Evolutionary conservation across 2,329 filamentous ascomycete species (phyloP).

Genomic region (Helminthosporium solani): DNA sequence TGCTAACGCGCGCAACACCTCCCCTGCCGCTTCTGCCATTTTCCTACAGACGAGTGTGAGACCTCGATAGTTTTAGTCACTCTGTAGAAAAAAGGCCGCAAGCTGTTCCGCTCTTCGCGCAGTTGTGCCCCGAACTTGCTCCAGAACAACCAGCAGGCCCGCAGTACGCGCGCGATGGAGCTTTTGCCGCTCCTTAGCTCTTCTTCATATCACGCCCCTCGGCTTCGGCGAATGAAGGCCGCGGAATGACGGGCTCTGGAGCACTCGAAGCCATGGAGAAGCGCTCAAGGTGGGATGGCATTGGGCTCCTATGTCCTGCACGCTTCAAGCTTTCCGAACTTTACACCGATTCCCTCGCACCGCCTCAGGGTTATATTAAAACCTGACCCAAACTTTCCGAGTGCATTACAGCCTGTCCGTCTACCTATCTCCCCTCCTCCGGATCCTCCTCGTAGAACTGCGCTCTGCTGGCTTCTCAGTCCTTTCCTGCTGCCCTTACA

Average conservation of each 20-base stretch:
- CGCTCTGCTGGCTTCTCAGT: conserved; percentile 2
- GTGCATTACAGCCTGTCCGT: conserved; percentile 12
- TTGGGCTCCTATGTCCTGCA: conserved; percentile 25
- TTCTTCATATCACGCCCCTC: conserved; percentile 17
- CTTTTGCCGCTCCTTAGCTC: conserved; percentile 20
- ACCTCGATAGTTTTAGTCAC: conserved; percentile 39
- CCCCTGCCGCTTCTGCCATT: conserved; percentile 22
- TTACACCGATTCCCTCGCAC: conserved; percentile 35
- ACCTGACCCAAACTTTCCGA: conserved; percentile 33
- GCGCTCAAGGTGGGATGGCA: conserved; percentile 31
- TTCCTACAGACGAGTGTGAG: conserved; percentile 23
- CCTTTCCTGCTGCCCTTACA: conserved; percentile 1
- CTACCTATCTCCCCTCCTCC: conserved; percentile 19
- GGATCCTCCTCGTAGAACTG: neutral
- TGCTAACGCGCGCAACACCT: conserved; percentile 26
- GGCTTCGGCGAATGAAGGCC: conserved; percentile 28
- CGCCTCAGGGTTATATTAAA: conserved; percentile 42
- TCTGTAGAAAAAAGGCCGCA: conserved; percentile 35
- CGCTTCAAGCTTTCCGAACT: conserved; percentile 23
- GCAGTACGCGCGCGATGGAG: conserved; percentile 4
- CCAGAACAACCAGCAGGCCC: neutral
- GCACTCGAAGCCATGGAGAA: conserved; percentile 23
- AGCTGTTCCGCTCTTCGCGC: conserved; percentile 36
- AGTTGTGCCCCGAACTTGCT: conserved; percentile 28
- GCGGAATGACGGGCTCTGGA: conserved; percentile 22